phyloP scores from a whole-genome alignment of 345 rosid genomes.

The Gynandropsis gynandra region DNA sequence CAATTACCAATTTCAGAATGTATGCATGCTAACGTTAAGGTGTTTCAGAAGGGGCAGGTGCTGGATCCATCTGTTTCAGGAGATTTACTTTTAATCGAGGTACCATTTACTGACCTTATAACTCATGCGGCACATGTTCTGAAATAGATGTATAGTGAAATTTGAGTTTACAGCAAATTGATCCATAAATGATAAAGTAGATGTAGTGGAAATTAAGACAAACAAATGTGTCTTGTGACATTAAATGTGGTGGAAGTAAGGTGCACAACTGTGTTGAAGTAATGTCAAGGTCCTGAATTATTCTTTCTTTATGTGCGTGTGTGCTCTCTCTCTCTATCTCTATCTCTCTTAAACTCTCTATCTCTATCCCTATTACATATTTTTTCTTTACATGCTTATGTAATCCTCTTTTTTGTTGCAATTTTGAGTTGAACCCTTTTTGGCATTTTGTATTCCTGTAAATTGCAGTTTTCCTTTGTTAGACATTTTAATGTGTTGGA shows the following conservation, averaged over 20 bases:
- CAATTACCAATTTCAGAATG: conserved; percentile 62
- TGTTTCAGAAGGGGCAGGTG: conserved; percentile 44
- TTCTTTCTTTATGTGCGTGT: too few species aligned
- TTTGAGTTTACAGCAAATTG: background rate
- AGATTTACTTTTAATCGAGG: conserved; percentile 28
- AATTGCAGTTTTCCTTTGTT: background rate
- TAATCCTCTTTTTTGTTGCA: background rate
- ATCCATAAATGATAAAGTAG: too few species aligned
- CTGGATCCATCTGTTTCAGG: conserved; percentile 23
- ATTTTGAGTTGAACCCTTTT: background rate
- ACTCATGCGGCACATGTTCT: background rate
- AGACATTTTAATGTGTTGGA: too few species aligned
- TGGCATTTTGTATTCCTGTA: background rate
- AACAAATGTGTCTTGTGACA: too few species aligned
- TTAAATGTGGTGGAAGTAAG: too few species aligned
- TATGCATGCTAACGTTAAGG: conserved; percentile 49
- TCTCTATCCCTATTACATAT: too few species aligned
- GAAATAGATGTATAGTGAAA: background rate
- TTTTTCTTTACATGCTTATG: too few species aligned
- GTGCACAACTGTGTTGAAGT: too few species aligned
- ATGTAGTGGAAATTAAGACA: too few species aligned
- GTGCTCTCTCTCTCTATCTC: too few species aligned
- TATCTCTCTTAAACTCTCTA: too few species aligned
- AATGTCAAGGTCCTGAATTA: too few species aligned
- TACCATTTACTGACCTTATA: conserved; percentile 15